Evolutionary conservation across 495 filamentous ascomycete genomes (phyloP).

Genomic region (Paragyromitra xinjiangensis): DNA sequence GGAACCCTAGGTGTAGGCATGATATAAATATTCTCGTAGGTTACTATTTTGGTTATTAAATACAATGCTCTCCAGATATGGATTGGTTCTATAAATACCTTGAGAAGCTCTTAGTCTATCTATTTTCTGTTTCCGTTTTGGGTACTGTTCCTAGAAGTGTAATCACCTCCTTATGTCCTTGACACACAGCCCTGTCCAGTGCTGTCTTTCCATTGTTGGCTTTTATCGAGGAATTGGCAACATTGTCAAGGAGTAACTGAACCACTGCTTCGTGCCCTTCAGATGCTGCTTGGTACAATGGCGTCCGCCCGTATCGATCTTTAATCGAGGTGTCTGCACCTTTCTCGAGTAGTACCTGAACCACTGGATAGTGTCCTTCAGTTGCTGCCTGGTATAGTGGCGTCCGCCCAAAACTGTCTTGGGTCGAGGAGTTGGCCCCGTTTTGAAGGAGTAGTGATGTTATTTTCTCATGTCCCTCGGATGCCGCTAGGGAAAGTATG

Average conservation of each 20-base stretch:
- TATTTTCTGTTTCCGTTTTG: not conserved
- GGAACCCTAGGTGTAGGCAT: no score
- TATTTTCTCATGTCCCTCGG: slow-evolving; percentile 6
- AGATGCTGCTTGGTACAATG: slow-evolving; percentile 22
- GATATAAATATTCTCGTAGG: no score
- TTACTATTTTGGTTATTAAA: no score
- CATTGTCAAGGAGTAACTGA: slow-evolving; percentile 1
- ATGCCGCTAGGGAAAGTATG: slow-evolving; percentile 2
- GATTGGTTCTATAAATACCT: not conserved
- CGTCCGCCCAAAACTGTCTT: slow-evolving; percentile 9
- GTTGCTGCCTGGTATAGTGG: slow-evolving; percentile 19
- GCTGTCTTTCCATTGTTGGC: slow-evolving; percentile 2
- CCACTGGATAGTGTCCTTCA: not conserved
- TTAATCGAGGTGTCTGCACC: not conserved
- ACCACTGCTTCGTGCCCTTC: not conserved
- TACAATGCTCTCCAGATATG: not conserved
- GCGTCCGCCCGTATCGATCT: slow-evolving; percentile 7
- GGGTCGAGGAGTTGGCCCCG: not conserved
- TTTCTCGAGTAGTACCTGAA: not conserved
- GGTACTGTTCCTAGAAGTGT: not conserved
- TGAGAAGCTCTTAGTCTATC: not conserved
- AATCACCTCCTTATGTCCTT: not conserved
- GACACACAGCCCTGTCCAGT: not conserved
- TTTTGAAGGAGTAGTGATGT: not conserved
- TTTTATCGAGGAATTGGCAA: not conserved